Evolutionary conservation across 78 protist species (phyloP), one percentile per base, ranked within the genome.

Genomic region (Isochrysis galbana): DNA sequence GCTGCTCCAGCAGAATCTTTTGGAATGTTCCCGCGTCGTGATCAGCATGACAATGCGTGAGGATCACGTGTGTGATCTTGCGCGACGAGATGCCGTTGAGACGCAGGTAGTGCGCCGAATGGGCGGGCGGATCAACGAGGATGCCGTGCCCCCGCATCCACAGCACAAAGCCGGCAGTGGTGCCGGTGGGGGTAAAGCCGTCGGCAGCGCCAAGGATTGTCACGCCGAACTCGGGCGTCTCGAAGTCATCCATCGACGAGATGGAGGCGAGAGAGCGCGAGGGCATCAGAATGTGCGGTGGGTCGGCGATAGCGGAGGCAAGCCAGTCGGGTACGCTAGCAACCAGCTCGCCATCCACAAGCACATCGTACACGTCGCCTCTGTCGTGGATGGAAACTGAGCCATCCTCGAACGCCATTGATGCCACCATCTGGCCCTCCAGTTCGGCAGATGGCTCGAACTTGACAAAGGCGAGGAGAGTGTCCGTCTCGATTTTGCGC

Each of bases 21-120:
- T 96, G 97, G 77, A 96, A 94, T 17, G 97, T 94, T 23, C 97
- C 97, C 26, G 96, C 87, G 92, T 96, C 97, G 93, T 96, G 97
- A 84, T 96, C 97, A 3, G 97, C 96, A 83, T 96, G 97, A 39
- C 96, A 94, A 92, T 95, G 97, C 45, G 96, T 94, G 42, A 96
- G 86, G n/a, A 96, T 96, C 29, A 84, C 90, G 83, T 90, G 92
- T 70, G 93, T 95, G 11, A 96, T 90, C 46, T 83, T 55, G 51
- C 95, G 89, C 3, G 97, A 91, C 87, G 96, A 92, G 78, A 96
- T 94, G 78, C 97, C 97, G 55, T 91, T 91, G 87, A 87, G 90
- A 36, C 87, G 92, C 82, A 95, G 51, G 48, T 82, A 91, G 25
- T 86, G 90, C 39, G 91, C 90, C 45, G 95, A 93, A 70, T 96